phyloP scores from a whole-genome alignment of 2,329 filamentous ascomycete genomes.

The Fusarium anguioides region DNA sequence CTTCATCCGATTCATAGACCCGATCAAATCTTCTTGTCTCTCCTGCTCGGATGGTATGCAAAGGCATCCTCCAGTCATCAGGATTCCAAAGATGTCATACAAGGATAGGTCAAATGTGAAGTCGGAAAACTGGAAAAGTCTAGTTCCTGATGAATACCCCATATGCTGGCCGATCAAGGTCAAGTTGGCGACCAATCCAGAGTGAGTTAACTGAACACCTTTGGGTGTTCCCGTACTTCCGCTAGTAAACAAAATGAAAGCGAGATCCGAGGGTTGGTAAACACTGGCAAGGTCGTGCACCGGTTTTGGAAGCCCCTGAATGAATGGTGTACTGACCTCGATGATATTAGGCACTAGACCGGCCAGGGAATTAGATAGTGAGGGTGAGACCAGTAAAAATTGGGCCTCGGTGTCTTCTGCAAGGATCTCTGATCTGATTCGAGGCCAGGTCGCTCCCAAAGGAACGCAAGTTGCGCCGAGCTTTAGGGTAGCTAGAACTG shows the following conservation, averaged over 20 bases:
- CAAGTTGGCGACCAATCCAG: background rate
- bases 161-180: background rate
- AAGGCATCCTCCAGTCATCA: background rate
- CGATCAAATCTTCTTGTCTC: background rate
- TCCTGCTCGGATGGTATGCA: background rate
- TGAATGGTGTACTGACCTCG: background rate
- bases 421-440: background rate
- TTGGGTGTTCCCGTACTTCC: background rate
- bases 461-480: background rate
- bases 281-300: no score
- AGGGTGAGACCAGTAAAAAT: background rate
- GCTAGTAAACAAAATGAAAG: background rate
- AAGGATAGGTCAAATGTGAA: background rate
- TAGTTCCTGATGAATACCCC: background rate
- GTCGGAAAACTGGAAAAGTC: background rate
- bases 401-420: background rate
- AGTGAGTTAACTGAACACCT: background rate
- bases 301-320: background rate
- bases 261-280: background rate
- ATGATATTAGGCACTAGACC: background rate
- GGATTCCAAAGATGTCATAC: background rate
- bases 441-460: background rate
- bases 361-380: background rate
- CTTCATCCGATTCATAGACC: background rate
- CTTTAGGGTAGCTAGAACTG: background rate